Evolutionary conservation across 768 basidiomycete genomes (phyloP).

Genomic region (Lentinus tigrinus): DNA sequence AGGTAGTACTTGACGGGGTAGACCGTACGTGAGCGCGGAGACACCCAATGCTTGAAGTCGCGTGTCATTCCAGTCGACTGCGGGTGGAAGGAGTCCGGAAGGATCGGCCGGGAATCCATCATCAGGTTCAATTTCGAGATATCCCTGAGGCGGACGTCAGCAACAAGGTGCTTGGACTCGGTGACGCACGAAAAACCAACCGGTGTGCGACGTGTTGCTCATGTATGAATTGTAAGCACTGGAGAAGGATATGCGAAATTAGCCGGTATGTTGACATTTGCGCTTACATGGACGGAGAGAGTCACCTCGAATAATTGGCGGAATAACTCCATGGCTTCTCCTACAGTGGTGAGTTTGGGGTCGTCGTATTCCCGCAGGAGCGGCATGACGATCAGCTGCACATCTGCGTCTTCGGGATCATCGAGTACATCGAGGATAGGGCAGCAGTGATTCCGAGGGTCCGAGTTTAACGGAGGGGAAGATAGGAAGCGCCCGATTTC

Average conservation of each 20-base stretch:
- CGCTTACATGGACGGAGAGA: background rate
- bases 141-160: slow-evolving; percentile 1
- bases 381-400: slow-evolving; percentile 34
- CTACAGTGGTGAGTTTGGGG: slow-evolving; percentile 34
- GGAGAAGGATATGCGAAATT: background rate
- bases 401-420: slow-evolving; percentile 6
- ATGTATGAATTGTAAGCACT: slow-evolving; percentile 41
- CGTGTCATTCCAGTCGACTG: background rate
- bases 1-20: slow-evolving; percentile 27
- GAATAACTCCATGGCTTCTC: slow-evolving; percentile 35
- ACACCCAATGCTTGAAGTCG: slow-evolving; percentile 5
- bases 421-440: slow-evolving; percentile 24
- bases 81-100: slow-evolving; percentile 20
- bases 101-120: slow-evolving; percentile 18
- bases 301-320: slow-evolving; percentile 35
- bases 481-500: slow-evolving; percentile 27
- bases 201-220: slow-evolving; percentile 36
- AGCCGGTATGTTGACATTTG: background rate
- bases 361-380: slow-evolving; percentile 26
- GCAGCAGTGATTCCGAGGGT: slow-evolving; percentile 29
- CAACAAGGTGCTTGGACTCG: background rate
- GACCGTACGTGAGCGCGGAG: slow-evolving; percentile 19
- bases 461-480: slow-evolving; percentile 15
- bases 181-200: slow-evolving; percentile 16
- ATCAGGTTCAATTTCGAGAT: slow-evolving; percentile 16